These are phyloP conservation scores for Kuraishia hungarica DNA, from an alignment of 805 yeast species.

Conservation along the genomic window DNA sequence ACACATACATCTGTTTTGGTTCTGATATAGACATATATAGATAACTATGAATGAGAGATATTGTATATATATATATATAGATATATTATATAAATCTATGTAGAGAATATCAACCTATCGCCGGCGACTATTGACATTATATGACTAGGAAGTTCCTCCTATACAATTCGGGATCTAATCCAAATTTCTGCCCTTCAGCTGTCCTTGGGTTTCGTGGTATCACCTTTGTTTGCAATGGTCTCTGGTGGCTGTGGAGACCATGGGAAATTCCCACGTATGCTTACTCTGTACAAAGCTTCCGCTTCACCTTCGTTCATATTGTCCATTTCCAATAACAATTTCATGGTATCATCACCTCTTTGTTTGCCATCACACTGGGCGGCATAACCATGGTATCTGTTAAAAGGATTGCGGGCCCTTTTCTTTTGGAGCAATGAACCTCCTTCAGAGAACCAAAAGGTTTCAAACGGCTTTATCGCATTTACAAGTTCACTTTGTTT, in stretches of 20 bases:
- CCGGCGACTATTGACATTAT: too few relatives aligned
- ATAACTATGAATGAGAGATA: neutral
- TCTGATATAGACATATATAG: neutral
- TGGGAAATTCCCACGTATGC: slow-evolving; percentile 11
- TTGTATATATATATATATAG: too few relatives aligned
- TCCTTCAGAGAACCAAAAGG: slow-evolving; percentile 51
- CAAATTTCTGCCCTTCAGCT: too few relatives aligned
- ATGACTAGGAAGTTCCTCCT: too few relatives aligned
- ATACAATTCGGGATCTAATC: too few relatives aligned
- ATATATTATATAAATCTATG: too few relatives aligned
- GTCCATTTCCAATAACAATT: slow-evolving; percentile 17
- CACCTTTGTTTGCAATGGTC: too few relatives aligned
- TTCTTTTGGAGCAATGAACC: slow-evolving; percentile 39
- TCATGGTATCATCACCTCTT: slow-evolving; percentile 10
- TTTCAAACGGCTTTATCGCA: slow-evolving; percentile 45
- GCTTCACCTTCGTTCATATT: slow-evolving; percentile 19
- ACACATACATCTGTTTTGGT: too few relatives aligned
- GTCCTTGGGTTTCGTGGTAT: too few relatives aligned
- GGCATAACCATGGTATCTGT: neutral
- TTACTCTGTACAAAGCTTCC: slow-evolving; percentile 10
- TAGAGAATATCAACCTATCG: too few relatives aligned
- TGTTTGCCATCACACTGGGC: slow-evolving; percentile 3
- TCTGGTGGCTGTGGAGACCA: slow-evolving; percentile 7
- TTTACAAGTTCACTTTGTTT: slow-evolving; percentile 35
- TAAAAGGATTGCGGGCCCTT: slow-evolving; percentile 46